Base-by-base conservation (phyloP, 2,329 filamentous ascomycete genomes). In the Seiridium unicorne region DNA sequence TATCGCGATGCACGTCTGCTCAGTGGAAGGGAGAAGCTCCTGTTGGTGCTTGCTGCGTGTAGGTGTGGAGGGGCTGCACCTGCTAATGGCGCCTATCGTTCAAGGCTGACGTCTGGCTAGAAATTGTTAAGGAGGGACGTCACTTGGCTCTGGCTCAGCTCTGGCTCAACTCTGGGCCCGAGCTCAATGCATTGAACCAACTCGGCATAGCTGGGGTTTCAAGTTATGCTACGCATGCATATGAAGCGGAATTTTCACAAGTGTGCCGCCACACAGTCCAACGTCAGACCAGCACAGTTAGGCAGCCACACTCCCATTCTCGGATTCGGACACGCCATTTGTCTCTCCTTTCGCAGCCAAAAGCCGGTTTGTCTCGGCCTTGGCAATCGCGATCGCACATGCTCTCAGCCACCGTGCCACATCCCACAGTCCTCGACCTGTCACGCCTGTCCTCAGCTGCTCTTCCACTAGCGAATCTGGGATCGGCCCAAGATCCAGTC, bases 91-190 rank as follows among this genome's bases (percentile, higher is more conserved):
- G 38, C 36, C 51, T 55, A 57, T 55, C 38, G 51, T 13, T 38
- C 57, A 59, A 65, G 64, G 63, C 64, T 66, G 66, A 64, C 57
- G 59, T 66, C 58, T 60, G 35, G 8, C 26, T 35, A 57, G 49
- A 61, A 65, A 61, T 55, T 59, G 61, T 63, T 65, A 62, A 44
- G 34, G 54, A 63, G 60, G 46, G 58, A 66, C 66, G 63, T 68
- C 63, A 66, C 63, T 64, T 35, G 32, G 49, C 49, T 53, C 49
- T 35, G 49, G 34, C 49, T 53, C 49, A 40, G 38, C 34, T 40
- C 35, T 32, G 7, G 2, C 18, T 26, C 18, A 26, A 26, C 18
- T 26, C 18, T 36, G 32, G 49, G 49, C 49, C 49, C 32, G 34
- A n/a, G 34, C 49, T 13, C 11, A 9, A 4, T 53, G 49, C 32